A percentile compares a stretch with the other conserved stretches of the same genome.
phyloP scores from a whole-genome alignment of 345 rosid species.

The Triadica sebifera region DNA sequence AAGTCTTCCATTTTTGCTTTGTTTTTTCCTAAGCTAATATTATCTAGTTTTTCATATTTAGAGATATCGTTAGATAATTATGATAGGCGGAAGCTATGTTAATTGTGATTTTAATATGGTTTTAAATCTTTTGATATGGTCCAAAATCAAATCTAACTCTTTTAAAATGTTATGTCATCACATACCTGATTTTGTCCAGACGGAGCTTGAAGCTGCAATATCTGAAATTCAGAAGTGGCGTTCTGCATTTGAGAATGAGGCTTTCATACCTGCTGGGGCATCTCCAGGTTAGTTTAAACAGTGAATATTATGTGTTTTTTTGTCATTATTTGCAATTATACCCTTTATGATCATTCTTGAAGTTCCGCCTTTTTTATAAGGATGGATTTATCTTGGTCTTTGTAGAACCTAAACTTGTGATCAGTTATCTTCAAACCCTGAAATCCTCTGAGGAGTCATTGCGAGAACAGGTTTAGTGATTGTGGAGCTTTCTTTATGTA shows the following conservation, averaged over 20 bases:
- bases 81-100: not conserved
- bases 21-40: not conserved
- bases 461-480: constrained; percentile 72
- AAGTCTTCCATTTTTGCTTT: not conserved
- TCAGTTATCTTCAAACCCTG: constrained; percentile 70
- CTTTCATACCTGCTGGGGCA: constrained; percentile 59
- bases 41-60: not conserved
- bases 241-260: constrained; percentile 71
- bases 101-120: not conserved
- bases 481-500: constrained; percentile 2
- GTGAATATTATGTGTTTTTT: not conserved
- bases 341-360: constrained; percentile 8
- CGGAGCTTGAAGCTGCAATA: constrained; percentile 76
- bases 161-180: not conserved
- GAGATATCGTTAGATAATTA: not conserved
- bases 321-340: constrained; percentile 6
- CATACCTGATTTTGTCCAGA: constrained; percentile 31
- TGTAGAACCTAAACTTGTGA: constrained; percentile 72
- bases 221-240: constrained; percentile 81
- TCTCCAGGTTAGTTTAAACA: constrained; percentile 64
- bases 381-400: constrained; percentile 21
- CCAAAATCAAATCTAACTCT: not conserved
- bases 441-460: constrained; percentile 78
- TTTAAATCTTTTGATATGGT: not conserved
- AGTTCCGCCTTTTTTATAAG: constrained; percentile 1